These are phyloP conservation scores for Zarea fungicola DNA, from an alignment of 2,329 filamentous ascomycete genomes.

Conservation along the genomic window DNA sequence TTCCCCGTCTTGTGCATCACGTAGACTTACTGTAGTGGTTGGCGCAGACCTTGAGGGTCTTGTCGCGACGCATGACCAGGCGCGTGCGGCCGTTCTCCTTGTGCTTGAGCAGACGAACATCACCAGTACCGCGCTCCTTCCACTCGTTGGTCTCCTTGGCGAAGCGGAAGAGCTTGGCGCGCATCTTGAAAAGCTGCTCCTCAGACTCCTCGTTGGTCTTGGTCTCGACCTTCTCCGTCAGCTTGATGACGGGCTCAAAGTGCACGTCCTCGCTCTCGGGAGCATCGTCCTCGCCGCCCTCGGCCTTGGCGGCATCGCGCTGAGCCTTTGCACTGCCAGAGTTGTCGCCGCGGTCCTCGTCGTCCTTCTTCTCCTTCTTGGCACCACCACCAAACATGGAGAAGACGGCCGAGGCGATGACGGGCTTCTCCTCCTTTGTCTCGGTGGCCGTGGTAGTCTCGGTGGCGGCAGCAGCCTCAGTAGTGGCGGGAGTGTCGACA, in stretches of 20 bases:
- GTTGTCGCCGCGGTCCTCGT: conserved; percentile 77
- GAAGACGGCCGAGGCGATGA: conserved; percentile 68
- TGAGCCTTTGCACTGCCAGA: conserved; percentile 85
- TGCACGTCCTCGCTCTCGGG: conserved; percentile 90
- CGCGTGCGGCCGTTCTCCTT: conserved; percentile 97
- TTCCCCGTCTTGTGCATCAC: background rate
- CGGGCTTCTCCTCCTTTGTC: conserved; percentile 31
- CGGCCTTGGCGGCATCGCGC: conserved; percentile 54
- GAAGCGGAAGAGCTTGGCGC: conserved; percentile 99
- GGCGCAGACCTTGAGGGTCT: conserved; percentile 99
- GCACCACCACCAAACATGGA: conserved; percentile 98
- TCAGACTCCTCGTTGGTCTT: conserved; percentile 98
- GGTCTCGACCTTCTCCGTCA: conserved; percentile 94
- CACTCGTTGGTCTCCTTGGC: conserved; percentile 87
- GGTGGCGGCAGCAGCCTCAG: conserved; percentile 15
- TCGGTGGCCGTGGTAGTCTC: conserved; percentile 16
- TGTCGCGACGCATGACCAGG: conserved; percentile 97
- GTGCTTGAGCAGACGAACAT: conserved; percentile 95
- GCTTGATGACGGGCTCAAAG: conserved; percentile 92
- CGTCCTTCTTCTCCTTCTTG: conserved; percentile 93
- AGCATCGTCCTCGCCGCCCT: conserved; percentile 65
- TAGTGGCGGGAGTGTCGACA: conserved; percentile 8
- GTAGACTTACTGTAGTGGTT: conserved; percentile 92
- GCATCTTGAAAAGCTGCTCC: conserved; percentile 99
- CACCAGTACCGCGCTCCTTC: conserved; percentile 98